Base-by-base conservation (phyloP, 306 rosid species). In the Arachis hypogaea region DNA sequence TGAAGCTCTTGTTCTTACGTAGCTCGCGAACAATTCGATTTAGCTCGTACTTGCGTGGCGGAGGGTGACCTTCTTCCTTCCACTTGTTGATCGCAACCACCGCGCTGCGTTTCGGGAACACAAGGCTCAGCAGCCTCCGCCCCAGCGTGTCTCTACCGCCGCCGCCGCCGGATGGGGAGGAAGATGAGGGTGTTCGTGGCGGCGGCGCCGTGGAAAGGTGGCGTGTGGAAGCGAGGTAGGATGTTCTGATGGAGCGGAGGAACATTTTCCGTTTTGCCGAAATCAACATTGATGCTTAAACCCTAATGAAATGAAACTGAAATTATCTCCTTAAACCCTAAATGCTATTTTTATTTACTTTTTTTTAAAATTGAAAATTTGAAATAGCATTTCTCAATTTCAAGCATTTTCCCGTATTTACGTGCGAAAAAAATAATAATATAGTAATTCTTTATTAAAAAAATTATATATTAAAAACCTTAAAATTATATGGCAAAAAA, bases 1-100 rank as follows among this genome's bases (percentile, higher is more conserved):
- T 91, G 85, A 78, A 88, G 29, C 96, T 90, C 77, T 85, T 90
- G 71, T 68, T 82, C 89, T 85, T 82, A 47, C 98, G 98, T 51
- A 94, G 97, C 84, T 91, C 96, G 3, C 97, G 94, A 46, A 91
- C 86, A 42, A 89, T 85, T 63, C 90, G 98, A 77, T 89, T 94
- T 88, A 94, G 94, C 82, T 86, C 89, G 80, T 88, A 94, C 68
- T 91, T 93, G 66, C 85, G 83, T n/a, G 89, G 91, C 59, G 81
- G 82, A 5, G 71, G 74, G 80, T 72, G 86, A 73, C 96, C 97
- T 59, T 89, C 96, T 83, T 93, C 97, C 72, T 79, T 83, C 98
- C 98, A 93, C 73, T 93, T 91, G 30, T 77, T 86, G 71, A 93
- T 81, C 43, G 94, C 66, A 36, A 86, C 74, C 52, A 81, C 96